A percentile compares a stretch with the other conserved stretches of the same genome.
These are phyloP conservation scores for Zygosaccharomyces sapae DNA, from an alignment of 1,139 yeast genomes.

Conservation along the genomic window DNA sequence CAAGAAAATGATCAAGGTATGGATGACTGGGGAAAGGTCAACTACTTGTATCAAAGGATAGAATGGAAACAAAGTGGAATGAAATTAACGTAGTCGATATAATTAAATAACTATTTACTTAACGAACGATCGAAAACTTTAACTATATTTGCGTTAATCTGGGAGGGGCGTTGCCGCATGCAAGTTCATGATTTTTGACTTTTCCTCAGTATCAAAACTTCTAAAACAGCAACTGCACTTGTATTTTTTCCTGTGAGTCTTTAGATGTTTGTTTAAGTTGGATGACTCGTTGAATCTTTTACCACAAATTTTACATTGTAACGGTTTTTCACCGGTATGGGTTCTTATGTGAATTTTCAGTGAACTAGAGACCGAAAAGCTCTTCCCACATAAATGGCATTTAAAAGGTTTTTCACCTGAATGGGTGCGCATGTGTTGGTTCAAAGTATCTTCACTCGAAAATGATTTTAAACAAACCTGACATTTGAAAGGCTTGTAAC, in stretches of 20 bases:
- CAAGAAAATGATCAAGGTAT: constrained; percentile 54
- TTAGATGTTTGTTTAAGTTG: constrained; percentile 83
- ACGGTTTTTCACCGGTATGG: constrained; percentile 92
- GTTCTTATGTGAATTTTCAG: constrained; percentile 65
- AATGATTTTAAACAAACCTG: constrained; percentile 61
- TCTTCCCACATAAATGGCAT: constrained; percentile 63
- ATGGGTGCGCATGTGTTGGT: constrained; percentile 73
- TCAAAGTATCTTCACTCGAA: constrained; percentile 51
- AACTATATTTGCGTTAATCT: not conserved
- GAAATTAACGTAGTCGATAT: not conserved
- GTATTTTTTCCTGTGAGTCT: constrained; percentile 52
- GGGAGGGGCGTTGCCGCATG: constrained; percentile 6
- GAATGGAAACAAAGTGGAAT: not conserved
- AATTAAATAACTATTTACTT: not conserved
- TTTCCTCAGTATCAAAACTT: constrained; percentile 41
- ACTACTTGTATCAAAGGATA: constrained; percentile 50
- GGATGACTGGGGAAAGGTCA: constrained; percentile 82
- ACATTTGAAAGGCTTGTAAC: constrained; percentile 73
- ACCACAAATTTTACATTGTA: constrained; percentile 76
- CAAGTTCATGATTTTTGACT: constrained; percentile 17
- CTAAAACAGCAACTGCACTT: constrained; percentile 51
- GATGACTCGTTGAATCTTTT: constrained; percentile 86
- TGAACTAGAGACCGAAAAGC: constrained; percentile 57
- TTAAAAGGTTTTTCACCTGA: constrained; percentile 83
- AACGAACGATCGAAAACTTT: not conserved